Percentiles rank a stretch among this genome's conserved stretches.
phyloP scores from a whole-genome alignment of 2,329 filamentous ascomycete genomes.

The Ceratocystis eucalypticola region DNA sequence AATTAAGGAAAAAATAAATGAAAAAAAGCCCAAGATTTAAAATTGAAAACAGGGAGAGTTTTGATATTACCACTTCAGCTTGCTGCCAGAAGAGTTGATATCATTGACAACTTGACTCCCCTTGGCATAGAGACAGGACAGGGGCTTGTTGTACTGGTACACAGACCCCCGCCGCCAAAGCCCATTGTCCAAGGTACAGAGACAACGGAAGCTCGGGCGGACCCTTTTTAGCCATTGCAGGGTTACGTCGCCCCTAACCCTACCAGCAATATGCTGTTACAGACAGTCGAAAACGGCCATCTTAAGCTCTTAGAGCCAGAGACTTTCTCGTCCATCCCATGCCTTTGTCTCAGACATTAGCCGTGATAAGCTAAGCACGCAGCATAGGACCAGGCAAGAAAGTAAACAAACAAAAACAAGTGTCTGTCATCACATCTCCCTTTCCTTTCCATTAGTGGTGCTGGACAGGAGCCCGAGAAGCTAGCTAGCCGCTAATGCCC shows the following conservation, averaged over 20 bases:
- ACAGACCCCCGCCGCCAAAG: not conserved
- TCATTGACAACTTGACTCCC: not conserved
- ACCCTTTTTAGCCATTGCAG: not conserved
- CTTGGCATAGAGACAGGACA: not conserved
- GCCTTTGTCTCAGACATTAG: not conserved
- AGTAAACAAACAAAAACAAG: not conserved
- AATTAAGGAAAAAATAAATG: not conserved
- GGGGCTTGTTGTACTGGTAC: not conserved
- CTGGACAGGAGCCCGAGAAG: no score
- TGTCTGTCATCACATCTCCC: not conserved
- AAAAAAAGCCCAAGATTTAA: not conserved
- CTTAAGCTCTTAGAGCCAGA: not conserved
- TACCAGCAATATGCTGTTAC: not conserved
- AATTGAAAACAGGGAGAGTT: not conserved
- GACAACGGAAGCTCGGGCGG: not conserved
- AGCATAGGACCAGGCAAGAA: not conserved
- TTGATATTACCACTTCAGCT: not conserved
- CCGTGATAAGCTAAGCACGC: not conserved
- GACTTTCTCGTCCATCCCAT: not conserved
- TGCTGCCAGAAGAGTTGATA: not conserved
- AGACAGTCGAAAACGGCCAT: no score
- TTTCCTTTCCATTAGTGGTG: not conserved
- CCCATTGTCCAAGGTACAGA: not conserved
- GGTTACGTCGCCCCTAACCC: not conserved
- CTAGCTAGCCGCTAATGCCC: no score